Conservation (phyloP, 768 basidiomycete species). For the Boletus subparvulus region DNA sequence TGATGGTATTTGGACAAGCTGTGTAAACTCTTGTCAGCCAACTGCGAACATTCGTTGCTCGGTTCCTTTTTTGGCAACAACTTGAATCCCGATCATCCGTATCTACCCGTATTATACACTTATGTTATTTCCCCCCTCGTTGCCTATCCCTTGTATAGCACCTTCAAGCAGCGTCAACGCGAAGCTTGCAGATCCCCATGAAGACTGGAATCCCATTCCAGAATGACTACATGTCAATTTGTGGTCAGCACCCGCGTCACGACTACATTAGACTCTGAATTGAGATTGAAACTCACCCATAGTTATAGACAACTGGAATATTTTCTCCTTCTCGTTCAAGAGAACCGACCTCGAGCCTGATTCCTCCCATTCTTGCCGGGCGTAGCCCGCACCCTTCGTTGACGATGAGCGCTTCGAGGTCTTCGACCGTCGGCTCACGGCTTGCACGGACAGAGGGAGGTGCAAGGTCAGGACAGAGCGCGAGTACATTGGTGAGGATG, state of each 20-base stretch:
- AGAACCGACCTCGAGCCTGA: conserved; percentile 55
- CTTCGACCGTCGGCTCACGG: conserved; percentile 49
- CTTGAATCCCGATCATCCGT: neutral
- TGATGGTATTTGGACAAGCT: conserved; percentile 1
- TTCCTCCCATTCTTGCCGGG: conserved; percentile 66
- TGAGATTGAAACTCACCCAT: conserved; percentile 47
- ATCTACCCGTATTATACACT: neutral
- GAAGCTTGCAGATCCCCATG: conserved; percentile 61
- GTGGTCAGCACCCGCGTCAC: neutral
- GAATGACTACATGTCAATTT: conserved; percentile 45
- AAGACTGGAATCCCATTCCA: conserved; percentile 62
- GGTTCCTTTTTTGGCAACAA: too few relatives aligned
- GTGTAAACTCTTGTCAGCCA: too few relatives aligned
- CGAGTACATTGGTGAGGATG: conserved; percentile 54
- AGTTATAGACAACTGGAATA: conserved; percentile 60
- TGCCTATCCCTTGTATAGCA: conserved; percentile 28
- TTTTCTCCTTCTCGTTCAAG: conserved; percentile 30
- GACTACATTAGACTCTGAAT: neutral
- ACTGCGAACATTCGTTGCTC: too few relatives aligned
- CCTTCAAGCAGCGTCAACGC: conserved; percentile 48
- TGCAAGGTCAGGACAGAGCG: conserved; percentile 56
- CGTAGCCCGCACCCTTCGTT: conserved; percentile 63
- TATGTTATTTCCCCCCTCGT: neutral
- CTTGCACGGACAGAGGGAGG: conserved; percentile 50
- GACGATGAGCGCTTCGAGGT: conserved; percentile 47